Conservation (phyloP, 148 eudicot species). For the Vaccinium myrtillus region DNA sequence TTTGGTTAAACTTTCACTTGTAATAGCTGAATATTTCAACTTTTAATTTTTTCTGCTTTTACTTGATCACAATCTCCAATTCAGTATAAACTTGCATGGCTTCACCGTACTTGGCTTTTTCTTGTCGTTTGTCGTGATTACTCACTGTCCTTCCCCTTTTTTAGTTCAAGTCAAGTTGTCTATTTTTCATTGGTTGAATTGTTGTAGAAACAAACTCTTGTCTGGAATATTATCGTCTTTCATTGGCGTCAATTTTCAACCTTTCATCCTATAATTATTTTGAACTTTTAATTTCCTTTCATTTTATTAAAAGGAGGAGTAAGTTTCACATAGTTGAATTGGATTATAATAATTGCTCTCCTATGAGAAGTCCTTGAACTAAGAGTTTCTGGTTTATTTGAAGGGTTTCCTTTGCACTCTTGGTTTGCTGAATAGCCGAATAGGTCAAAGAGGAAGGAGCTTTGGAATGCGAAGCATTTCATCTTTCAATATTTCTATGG, state of each 20-base stretch:
- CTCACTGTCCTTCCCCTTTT: background rate
- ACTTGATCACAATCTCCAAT: background rate
- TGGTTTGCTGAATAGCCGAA: constrained; percentile 1
- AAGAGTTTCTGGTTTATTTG: background rate
- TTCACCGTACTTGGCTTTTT: background rate
- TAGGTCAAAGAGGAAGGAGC: constrained; percentile 1
- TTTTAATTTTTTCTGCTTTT: no score
- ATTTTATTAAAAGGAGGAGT: background rate
- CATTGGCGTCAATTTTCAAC: no score
- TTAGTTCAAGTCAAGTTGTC: background rate
- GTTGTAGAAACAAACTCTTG: background rate
- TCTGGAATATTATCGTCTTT: no score
- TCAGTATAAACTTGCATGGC: background rate
- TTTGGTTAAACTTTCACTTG: background rate
- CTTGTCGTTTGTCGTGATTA: background rate
- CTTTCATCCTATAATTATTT: no score
- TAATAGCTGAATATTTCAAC: no score
- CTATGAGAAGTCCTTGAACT: constrained; percentile 4
- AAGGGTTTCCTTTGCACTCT: constrained; percentile 1
- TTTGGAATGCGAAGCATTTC: background rate
- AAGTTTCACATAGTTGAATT: background rate
- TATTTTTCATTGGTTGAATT: background rate
- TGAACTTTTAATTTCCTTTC: no score
- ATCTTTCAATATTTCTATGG: constrained; percentile 2
- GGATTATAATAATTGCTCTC: background rate